These are phyloP conservation scores for Plasmodium malariae DNA, from an alignment of 169 alveolate species.

Conservation along the genomic window DNA sequence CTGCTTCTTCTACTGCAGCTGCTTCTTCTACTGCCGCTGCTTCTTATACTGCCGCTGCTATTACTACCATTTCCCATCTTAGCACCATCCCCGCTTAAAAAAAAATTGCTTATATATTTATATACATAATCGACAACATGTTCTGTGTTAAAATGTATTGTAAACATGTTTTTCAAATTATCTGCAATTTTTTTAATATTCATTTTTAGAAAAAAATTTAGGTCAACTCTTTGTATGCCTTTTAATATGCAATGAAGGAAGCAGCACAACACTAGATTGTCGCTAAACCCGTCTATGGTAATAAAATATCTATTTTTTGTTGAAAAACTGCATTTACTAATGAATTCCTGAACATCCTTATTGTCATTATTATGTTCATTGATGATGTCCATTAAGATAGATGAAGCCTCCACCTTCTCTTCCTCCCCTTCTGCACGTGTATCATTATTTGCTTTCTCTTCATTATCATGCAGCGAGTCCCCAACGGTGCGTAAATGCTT, in stretches of 20 bases:
- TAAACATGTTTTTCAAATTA: conserved; percentile 2
- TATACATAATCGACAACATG: conserved; percentile 20
- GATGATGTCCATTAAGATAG: too few relatives aligned
- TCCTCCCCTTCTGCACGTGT: too few relatives aligned
- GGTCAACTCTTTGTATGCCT: conserved; percentile 3
- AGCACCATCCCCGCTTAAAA: background rate
- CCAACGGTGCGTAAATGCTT: too few relatives aligned
- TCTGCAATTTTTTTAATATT: conserved; percentile 5
- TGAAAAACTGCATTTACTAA: too few relatives aligned
- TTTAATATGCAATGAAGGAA: conserved; percentile 26
- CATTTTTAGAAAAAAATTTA: conserved; percentile 12
- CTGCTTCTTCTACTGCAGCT: too few relatives aligned
- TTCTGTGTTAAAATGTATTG: conserved; percentile 28
- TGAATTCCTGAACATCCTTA: background rate
- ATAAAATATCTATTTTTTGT: conserved; percentile 14
- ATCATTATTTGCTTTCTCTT: too few relatives aligned
- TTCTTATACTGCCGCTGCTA: too few relatives aligned
- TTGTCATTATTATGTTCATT: background rate
- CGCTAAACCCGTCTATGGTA: conserved; percentile 62
- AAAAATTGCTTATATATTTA: background rate
- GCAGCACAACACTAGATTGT: conserved; percentile 22
- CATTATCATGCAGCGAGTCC: too few relatives aligned
- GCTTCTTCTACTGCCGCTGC: too few relatives aligned
- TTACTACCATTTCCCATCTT: too few relatives aligned
- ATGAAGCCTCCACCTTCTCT: too few relatives aligned